phyloP scores from a whole-genome alignment of 75 land plant species.

The Azolla pinnata region DNA sequence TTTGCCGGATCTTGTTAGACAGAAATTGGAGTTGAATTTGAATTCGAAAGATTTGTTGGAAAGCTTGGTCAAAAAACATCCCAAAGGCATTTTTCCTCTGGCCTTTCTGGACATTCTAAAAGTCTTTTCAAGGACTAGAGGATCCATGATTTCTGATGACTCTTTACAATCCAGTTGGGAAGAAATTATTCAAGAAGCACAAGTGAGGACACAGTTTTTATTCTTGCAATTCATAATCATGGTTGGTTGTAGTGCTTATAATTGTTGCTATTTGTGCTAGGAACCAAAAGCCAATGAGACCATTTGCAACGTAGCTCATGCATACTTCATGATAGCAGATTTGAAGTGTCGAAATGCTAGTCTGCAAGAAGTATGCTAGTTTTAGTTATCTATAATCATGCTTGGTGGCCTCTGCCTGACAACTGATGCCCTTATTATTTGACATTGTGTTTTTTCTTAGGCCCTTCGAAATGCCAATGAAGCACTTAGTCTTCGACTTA shows the following conservation, averaged over 20 bases:
- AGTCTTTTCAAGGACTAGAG: too few relatives aligned
- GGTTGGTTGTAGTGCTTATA: too few relatives aligned
- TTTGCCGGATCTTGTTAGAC: conserved; percentile 20
- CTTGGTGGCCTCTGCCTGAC: too few relatives aligned
- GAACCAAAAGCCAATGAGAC: background rate
- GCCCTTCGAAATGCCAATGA: conserved; percentile 17
- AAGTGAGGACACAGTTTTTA: too few relatives aligned
- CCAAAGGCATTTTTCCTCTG: background rate
- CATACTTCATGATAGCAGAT: conserved; percentile 16
- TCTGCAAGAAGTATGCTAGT: conserved; percentile 8
- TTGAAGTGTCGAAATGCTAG: conserved; percentile 5
- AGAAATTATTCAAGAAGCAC: too few relatives aligned
- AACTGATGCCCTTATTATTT: too few relatives aligned
- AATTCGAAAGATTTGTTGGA: conserved; percentile 43
- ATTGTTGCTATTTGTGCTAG: background rate
- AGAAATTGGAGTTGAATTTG: conserved; percentile 25
- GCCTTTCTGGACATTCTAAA: too few relatives aligned
- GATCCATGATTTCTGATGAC: too few relatives aligned
- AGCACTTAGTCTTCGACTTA: conserved; percentile 13
- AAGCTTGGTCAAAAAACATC: conserved; percentile 22
- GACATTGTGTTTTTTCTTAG: too few relatives aligned
- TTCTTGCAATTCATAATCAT: too few relatives aligned
- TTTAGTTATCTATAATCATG: background rate
- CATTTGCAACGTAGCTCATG: conserved; percentile 4
- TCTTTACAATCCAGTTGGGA: too few relatives aligned